Evolutionary conservation across 2,329 filamentous ascomycete species (phyloP).

Genomic region (Diaporthe sp.): DNA sequence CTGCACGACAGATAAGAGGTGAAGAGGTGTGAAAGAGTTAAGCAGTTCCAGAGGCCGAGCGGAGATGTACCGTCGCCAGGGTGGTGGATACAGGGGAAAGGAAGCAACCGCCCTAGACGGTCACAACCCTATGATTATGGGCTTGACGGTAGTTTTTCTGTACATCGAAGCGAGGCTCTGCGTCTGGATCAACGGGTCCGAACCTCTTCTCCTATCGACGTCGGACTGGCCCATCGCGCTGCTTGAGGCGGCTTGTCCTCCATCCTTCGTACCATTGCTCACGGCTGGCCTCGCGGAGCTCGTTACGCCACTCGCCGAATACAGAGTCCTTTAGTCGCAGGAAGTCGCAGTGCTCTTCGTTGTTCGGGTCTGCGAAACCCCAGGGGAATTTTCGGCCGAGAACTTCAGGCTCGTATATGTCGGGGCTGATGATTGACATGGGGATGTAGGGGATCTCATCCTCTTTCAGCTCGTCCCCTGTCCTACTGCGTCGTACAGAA

Average conservation of each 20-base stretch:
- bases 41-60: background rate
- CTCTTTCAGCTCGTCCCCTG: conserved; percentile 58
- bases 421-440: conserved; percentile 93
- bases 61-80: background rate
- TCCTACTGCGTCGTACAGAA: conserved; percentile 61
- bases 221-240: conserved; percentile 58
- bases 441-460: conserved; percentile 80
- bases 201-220: conserved; percentile 51
- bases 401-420: conserved; percentile 85
- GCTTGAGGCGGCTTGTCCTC: conserved; percentile 80
- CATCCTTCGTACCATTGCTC: conserved; percentile 97
- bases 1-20: background rate
- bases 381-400: conserved; percentile 93
- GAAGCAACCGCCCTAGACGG: conserved; percentile 20
- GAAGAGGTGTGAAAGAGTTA: background rate
- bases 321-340: conserved; percentile 89
- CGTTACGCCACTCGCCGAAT: conserved; percentile 92
- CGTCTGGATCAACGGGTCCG: conserved; percentile 31
- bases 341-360: conserved; percentile 94
- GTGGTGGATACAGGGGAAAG: conserved; percentile 15
- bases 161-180: conserved; percentile 11
- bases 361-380: conserved; percentile 96
- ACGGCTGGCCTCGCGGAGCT: conserved; percentile 89
- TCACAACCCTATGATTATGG: conserved; percentile 17
- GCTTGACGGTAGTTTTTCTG: conserved; percentile 13